phyloP scores from a whole-genome alignment of 257 asterid species.

The Gentiana straminea region DNA sequence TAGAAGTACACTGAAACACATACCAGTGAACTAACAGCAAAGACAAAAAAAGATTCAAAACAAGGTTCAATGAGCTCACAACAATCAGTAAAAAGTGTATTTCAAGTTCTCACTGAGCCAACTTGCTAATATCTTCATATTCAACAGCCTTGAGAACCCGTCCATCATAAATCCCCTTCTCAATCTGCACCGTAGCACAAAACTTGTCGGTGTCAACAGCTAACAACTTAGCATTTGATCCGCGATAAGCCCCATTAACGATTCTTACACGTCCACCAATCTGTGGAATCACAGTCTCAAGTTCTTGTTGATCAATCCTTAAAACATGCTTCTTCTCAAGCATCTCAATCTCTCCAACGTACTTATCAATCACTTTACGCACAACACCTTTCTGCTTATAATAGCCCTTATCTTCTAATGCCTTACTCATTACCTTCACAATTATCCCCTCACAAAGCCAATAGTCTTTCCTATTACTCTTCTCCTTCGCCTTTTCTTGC shows the following conservation, averaged over 20 bases:
- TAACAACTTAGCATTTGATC: slow-evolving; percentile 57
- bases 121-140: slow-evolving; percentile 81
- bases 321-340: slow-evolving; percentile 75
- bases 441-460: slow-evolving; percentile 82
- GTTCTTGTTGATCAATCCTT: slow-evolving; percentile 91
- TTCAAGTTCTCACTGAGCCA: slow-evolving; percentile 26
- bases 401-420: slow-evolving; percentile 69
- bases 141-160: slow-evolving; percentile 75
- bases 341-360: slow-evolving; percentile 89
- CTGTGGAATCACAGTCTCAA: slow-evolving; percentile 94
- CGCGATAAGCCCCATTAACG: slow-evolving; percentile 88
- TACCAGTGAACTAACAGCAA: too few relatives aligned
- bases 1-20: too few relatives aligned
- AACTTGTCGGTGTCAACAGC: slow-evolving; percentile 53
- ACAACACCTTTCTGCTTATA: slow-evolving; percentile 87
- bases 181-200: slow-evolving; percentile 79
- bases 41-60: too few relatives aligned
- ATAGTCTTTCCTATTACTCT: slow-evolving; percentile 76
- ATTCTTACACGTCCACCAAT: slow-evolving; percentile 83
- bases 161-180: slow-evolving; percentile 83
- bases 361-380: slow-evolving; percentile 64
- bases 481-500: slow-evolving; percentile 74
- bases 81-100: too few relatives aligned
- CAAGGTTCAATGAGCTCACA: too few relatives aligned
- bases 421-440: slow-evolving; percentile 88